phyloP scores from a whole-genome alignment of 768 basidiomycete genomes.

The Hericium coralloides region DNA sequence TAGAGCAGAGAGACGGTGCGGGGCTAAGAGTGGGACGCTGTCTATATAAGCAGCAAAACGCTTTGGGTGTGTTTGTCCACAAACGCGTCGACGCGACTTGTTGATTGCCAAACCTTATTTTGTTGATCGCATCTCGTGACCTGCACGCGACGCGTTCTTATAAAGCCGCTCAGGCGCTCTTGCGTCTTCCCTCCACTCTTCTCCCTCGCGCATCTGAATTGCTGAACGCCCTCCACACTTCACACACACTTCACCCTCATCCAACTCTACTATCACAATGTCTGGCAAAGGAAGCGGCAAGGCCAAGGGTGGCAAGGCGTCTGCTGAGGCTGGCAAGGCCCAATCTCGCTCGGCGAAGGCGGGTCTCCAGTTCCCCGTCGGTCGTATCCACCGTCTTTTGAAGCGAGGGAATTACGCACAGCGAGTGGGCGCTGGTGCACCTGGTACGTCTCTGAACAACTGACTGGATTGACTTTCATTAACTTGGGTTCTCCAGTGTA shows the following conservation, averaged over 20 bases:
- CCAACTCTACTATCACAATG: slow-evolving; percentile 34
- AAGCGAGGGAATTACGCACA: slow-evolving; percentile 86
- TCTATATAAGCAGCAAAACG: slow-evolving; percentile 11
- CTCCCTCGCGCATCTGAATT: not conserved
- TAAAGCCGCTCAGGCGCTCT: slow-evolving; percentile 11
- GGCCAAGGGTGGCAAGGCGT: slow-evolving; percentile 35
- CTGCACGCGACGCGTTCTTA: slow-evolving; percentile 18
- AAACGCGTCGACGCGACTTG: slow-evolving; percentile 24
- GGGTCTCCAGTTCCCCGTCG: slow-evolving; percentile 80
- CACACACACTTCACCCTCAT: slow-evolving; percentile 2
- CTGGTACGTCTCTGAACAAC: slow-evolving; percentile 36
- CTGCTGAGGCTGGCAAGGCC: slow-evolving; percentile 34
- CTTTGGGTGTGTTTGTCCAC: slow-evolving; percentile 19
- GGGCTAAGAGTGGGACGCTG: slow-evolving; percentile 5
- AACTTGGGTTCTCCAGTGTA: slow-evolving; percentile 43
- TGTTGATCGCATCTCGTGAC: not conserved
- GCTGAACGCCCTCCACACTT: slow-evolving; percentile 2
- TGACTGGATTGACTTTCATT: not conserved
- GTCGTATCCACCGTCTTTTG: slow-evolving; percentile 85
- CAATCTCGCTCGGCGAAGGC: slow-evolving; percentile 69
- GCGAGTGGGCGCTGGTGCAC: slow-evolving; percentile 84
- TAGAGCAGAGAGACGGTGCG: slow-evolving; percentile 6
- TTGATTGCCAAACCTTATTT: slow-evolving; percentile 31
- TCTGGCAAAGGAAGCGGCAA: slow-evolving; percentile 47
- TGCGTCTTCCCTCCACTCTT: not conserved